Base-by-base conservation (phyloP, 805 yeast genomes). In the Candida coquimbonensis region DNA sequence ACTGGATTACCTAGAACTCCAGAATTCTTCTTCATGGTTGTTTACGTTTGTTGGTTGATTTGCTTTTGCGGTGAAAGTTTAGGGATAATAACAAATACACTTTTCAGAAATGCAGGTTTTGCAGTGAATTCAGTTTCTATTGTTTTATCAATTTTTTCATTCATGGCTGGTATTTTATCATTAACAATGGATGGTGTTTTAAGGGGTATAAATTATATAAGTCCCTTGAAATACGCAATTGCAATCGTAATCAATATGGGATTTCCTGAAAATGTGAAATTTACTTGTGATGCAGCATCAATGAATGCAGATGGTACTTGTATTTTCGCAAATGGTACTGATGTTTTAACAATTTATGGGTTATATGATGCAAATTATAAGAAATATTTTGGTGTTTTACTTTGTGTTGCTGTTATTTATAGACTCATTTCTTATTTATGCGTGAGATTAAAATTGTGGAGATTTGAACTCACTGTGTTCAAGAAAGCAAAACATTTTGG, bases 121-220 rank as follows among this genome's bases (percentile, higher is more conserved):
- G 95, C 93, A 0, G 80, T 86, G 16, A 86, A 84, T 59, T 64
- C 85, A 4, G 78, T 88, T 33, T 76, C 90, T 0, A 73, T 80
- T 9, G 60, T 84, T 27, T 66, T 85, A 43, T 77, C 87, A 3
- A 65, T 87, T 42, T 93, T 91, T 7, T 77, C 84, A 6, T 78
- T 84, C 53, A 84, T 88, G 93, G 85, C 87, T 1, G 96, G 96
- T 4, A 68, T 89, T 11, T 73, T 88, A 80, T 83, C 96, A 0
- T 67, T 87, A 54, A 70, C 81, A n/a, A 77, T 87, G 83, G 84
- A 83, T 25, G 66, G 64, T 2, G 79, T 88, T 40, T 70, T 87
- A 57, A 71, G 72, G 50, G 95, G 81, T 0, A 64, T 85, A 58
- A 87, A 87, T 62, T 88, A 80, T 63, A 54, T 84, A n/a, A 82